Evolutionary conservation across 495 filamentous ascomycete species (phyloP), one percentile per base, ranked within the genome.

Genomic region (Neurospora sp.): DNA sequence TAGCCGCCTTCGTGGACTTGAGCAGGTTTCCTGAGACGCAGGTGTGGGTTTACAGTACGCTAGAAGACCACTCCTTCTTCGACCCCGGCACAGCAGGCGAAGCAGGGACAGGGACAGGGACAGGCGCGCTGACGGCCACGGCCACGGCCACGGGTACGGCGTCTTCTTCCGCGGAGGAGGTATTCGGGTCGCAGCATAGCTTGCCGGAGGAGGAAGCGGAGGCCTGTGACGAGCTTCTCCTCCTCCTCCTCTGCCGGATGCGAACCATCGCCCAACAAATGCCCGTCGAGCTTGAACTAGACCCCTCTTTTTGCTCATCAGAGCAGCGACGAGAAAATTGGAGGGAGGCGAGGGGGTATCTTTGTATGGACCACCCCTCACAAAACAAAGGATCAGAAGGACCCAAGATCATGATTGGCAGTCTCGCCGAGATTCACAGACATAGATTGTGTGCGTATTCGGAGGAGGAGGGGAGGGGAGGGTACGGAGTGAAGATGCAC

Each of bases 401-500:
- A 35, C 72, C 74, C 0, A 72, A 37, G 39, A 59, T 83, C 0
- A 75, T 85, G 1, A 72, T 83, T 0, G 84, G 84, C 0, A 74
- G 75, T 10, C 38, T 86, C 44, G 75, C 82, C 54, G 83, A 84
- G 71, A 70, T 41, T 1, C 35, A 83, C 14, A 69, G 83, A 5
- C 27, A 73, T 39, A 72, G 40, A 0, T 18, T 42, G 0, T 6
- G 14, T 18, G 3, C n/a, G n/a, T 37, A 37, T 37, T 0, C 12
- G 12, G 0, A 4, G 5, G 14, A 42, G 40, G 0, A 62, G n/a
- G n/a, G n/a, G 1, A 70, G 35, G 16, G 81, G n/a, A 18, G 79
- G 4, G 46, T 54, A 54, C 1, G 20, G 4, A 2, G 72, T 84
- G 1, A 0, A 35, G 37, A 76, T 80, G 71, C 31, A 46, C 42